phyloP scores from a whole-genome alignment of 139 green algal species.

The Chlorella sp. region DNA sequence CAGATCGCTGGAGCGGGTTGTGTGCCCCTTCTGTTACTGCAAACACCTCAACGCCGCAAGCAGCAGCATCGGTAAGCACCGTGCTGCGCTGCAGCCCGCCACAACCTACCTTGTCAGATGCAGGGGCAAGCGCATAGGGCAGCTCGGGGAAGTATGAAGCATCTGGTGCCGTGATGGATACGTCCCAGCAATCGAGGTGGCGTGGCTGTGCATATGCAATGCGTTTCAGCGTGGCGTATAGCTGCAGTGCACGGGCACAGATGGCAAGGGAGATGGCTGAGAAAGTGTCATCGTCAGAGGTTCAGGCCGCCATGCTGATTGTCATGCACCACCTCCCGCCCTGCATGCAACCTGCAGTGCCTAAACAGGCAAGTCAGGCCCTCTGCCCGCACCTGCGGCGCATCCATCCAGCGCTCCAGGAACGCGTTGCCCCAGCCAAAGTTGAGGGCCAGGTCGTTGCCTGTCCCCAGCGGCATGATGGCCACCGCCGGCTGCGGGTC shows the following conservation, averaged over 20 bases:
- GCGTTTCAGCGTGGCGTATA: constrained; percentile 77
- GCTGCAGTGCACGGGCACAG: constrained; percentile 4
- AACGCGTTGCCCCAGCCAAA: constrained; percentile 86
- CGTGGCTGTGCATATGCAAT: constrained; percentile 53
- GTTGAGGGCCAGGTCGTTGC: constrained; percentile 81
- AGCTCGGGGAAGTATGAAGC: constrained; percentile 48
- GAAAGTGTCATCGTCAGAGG: too few relatives aligned
- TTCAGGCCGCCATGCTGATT: too few relatives aligned
- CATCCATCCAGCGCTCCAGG: constrained; percentile 62
- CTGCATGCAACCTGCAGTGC: background rate
- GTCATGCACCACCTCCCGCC: too few relatives aligned
- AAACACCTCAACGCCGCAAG: background rate
- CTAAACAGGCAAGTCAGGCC: too few relatives aligned
- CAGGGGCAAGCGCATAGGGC: constrained; percentile 51
- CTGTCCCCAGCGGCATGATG: constrained; percentile 90
- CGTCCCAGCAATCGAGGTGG: constrained; percentile 56
- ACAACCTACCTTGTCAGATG: background rate
- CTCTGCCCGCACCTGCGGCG: constrained; percentile 4
- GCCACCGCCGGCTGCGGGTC: constrained; percentile 74
- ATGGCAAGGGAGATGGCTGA: background rate
- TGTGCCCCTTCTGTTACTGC: too few relatives aligned
- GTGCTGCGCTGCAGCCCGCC: background rate
- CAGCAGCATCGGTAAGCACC: background rate
- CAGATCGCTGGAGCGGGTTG: background rate
- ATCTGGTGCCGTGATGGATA: constrained; percentile 37